A percentile compares a stretch with the other conserved stretches of the same genome.
phyloP scores from a whole-genome alignment of 306 rosid species.

The Corylus americana region DNA sequence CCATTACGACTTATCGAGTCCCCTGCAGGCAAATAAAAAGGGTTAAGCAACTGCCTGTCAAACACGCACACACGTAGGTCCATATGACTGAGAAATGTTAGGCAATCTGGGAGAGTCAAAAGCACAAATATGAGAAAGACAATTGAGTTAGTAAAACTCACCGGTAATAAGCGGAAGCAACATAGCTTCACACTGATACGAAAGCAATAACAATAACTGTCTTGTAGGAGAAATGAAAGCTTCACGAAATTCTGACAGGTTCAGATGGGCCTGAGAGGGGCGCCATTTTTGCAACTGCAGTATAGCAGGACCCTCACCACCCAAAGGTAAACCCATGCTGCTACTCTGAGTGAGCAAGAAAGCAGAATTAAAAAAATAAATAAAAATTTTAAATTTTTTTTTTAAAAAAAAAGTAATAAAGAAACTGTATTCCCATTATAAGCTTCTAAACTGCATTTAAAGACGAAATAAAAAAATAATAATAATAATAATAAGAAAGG shows the following conservation, averaged over 20 bases:
- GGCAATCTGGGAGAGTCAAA: constrained; percentile 6
- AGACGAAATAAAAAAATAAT: neutral
- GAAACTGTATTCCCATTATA: constrained; percentile 1
- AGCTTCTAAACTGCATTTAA: constrained; percentile 10
- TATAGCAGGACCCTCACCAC: constrained; percentile 59
- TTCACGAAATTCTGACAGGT: constrained; percentile 71
- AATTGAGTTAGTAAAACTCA: constrained; percentile 16
- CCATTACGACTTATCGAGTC: constrained; percentile 32
- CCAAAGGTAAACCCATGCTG: constrained; percentile 53
- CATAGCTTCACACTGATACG: constrained; percentile 69
- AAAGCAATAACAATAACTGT: constrained; percentile 61
- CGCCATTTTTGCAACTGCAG: constrained; percentile 81
- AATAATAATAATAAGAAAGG: neutral
- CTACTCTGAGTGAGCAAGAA: constrained; percentile 38
- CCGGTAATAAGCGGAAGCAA: constrained; percentile 75
- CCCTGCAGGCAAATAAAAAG: constrained; percentile 46
- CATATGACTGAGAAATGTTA: neutral
- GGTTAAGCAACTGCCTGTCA: constrained; percentile 1
- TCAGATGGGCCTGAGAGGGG: constrained; percentile 47
- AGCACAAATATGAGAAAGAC: constrained; percentile 9
- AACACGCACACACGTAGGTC: neutral
- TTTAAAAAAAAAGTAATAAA: constrained; percentile 12
- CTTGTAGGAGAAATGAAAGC: constrained; percentile 91
- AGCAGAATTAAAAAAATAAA: constrained; percentile 14
- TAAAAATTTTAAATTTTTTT: no score